Evolutionary conservation across 192 early-diverging fungal genomes (phyloP).

Genomic region (Mortierella alpina): DNA sequence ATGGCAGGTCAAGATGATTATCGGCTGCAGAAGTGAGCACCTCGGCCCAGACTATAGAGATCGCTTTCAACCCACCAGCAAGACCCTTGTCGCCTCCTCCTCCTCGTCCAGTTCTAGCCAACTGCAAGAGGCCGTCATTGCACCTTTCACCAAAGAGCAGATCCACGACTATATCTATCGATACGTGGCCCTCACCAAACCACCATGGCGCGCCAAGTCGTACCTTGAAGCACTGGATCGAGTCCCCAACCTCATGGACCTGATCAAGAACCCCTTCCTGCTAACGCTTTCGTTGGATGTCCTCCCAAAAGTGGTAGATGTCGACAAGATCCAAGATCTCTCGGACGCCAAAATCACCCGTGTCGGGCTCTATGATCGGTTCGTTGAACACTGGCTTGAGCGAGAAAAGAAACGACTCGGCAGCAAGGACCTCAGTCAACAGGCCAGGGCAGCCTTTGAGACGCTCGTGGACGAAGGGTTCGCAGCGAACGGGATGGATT

Average conservation of each 20-base stretch:
- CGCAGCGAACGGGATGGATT: not conserved
- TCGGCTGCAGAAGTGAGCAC: conserved; percentile 13
- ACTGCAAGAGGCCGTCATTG: conserved; percentile 1
- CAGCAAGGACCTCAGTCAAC: not conserved
- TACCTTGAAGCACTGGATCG: not conserved
- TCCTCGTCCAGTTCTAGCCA: too few species aligned
- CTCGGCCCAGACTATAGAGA: not conserved
- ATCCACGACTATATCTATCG: conserved; percentile 1
- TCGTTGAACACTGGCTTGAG: not conserved
- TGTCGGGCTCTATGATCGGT: not conserved
- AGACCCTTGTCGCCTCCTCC: not conserved
- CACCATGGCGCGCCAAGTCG: not conserved
- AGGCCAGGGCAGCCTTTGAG: not conserved
- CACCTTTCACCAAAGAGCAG: not conserved
- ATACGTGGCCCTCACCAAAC: not conserved
- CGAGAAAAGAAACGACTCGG: not conserved
- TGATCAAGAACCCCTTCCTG: conserved; percentile 3
- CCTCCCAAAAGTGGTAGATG: not conserved
- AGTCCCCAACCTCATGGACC: not conserved
- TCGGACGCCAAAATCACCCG: not conserved
- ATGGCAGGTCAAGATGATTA: conserved; percentile 5
- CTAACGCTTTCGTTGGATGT: not conserved
- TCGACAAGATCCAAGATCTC: not conserved
- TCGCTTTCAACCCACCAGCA: not conserved
- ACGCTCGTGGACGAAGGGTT: not conserved